These are phyloP conservation scores for Setaria viridis DNA, from an alignment of 202 grass and related monocot genomes.

Conservation along the genomic window DNA sequence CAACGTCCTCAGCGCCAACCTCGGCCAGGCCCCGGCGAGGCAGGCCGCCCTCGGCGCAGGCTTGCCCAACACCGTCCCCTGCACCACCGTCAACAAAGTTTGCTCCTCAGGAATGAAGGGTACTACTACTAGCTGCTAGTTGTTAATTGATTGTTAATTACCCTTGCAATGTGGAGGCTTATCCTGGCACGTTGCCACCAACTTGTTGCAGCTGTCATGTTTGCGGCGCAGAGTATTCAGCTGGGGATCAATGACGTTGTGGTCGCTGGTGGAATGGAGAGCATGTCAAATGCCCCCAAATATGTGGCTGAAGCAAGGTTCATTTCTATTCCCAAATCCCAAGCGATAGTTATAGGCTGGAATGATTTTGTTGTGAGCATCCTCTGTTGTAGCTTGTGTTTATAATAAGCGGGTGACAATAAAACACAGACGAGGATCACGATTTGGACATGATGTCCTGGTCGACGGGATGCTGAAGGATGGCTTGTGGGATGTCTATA, in stretches of 20 bases:
- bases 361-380: not conserved
- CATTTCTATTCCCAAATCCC: not conserved
- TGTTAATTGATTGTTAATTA: not conserved
- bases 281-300: conserved; percentile 96
- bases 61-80: conserved; percentile 80
- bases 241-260: conserved; percentile 82
- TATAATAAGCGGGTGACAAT: not conserved
- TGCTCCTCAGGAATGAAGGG: conserved; percentile 96
- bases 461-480: conserved; percentile 96
- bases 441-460: conserved; percentile 80
- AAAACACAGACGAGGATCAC: conserved; percentile 73
- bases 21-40: conserved; percentile 91
- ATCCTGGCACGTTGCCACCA: not conserved
- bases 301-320: conserved; percentile 81
- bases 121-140: not conserved
- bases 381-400: conserved; percentile 5
- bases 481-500: conserved; percentile 94
- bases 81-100: conserved; percentile 94
- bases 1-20: conserved; percentile 96
- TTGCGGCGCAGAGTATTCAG: conserved; percentile 90
- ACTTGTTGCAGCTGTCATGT: conserved; percentile 71
- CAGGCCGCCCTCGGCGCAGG: conserved; percentile 85
- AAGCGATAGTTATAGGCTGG: not conserved
- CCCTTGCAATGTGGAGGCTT: not conserved
- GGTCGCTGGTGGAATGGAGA: conserved; percentile 96